A percentile compares a stretch with the other conserved stretches of the same genome.
These are phyloP conservation scores for Podospora comata DNA, from an alignment of 495 filamentous ascomycete species.

Conservation along the genomic window DNA sequence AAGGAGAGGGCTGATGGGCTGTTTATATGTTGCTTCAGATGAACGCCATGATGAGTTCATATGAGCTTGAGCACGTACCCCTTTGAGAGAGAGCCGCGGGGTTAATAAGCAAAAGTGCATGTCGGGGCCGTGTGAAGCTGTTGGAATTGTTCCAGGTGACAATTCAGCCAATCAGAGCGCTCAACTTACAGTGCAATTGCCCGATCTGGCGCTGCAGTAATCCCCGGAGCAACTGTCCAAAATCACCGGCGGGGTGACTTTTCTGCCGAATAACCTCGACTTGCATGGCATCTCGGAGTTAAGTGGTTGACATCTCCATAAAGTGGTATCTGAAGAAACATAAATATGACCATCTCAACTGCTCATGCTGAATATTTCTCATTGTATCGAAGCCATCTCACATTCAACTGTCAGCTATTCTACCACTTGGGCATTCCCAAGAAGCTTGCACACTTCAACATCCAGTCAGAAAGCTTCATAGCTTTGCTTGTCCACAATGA, in stretches of 20 bases:
- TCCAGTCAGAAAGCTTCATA: not conserved
- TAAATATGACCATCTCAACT: too few relatives aligned
- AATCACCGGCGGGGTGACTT: not conserved
- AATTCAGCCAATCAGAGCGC: slow-evolving; percentile 5
- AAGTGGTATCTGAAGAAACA: too few relatives aligned
- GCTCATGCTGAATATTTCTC: too few relatives aligned
- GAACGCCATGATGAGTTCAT: slow-evolving; percentile 14
- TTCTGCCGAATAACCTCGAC: not conserved
- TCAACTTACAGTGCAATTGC: not conserved
- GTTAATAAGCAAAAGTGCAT: not conserved
- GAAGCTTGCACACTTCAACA: not conserved
- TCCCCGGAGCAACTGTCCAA: not conserved
- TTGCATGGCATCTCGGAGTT: too few relatives aligned
- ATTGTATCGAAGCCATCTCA: too few relatives aligned
- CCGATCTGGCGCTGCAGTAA: slow-evolving; percentile 10
- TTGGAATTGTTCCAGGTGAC: not conserved
- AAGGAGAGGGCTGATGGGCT: not conserved
- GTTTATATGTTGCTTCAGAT: slow-evolving; percentile 4
- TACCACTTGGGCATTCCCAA: too few relatives aligned
- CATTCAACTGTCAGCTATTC: too few relatives aligned
- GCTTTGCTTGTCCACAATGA: slow-evolving; percentile 9
- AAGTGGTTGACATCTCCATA: too few relatives aligned
- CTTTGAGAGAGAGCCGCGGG: not conserved
- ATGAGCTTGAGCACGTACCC: not conserved
- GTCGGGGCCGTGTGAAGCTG: not conserved